Base-by-base conservation (phyloP, 164 flowering plant species). In the Amborella trichopoda region DNA sequence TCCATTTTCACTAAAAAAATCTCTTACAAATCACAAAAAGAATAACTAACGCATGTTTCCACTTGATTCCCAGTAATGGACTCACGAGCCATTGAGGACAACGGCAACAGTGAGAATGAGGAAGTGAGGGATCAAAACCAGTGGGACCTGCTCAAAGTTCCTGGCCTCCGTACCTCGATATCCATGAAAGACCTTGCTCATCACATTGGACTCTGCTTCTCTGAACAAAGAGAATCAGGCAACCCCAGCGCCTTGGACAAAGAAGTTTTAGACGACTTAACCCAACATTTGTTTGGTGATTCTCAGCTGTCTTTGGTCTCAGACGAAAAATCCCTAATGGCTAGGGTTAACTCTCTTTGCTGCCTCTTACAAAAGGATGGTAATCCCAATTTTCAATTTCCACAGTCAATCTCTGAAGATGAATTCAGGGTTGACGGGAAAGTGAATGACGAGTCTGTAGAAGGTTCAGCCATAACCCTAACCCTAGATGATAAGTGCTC, bases 291-390 rank as follows among this genome's bases (percentile, higher is more conserved):
- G 49, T 72, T 86, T 4, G 66, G 80, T 28, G 94, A 87, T 54
- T 46, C 74, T 16, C 94, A 83, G 6, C 25, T 32, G 26, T 39
- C 73, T 26, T 23, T 74, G 21, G 66, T 75, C 6, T 76, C 87
- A 26, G 91, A 85, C 41, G 94, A 83, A 65, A 62, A 77, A 28
- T 70, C 73, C 4, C 73, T 87, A 36, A 79, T 87, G 88, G 61
- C 84, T 27, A 77, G 89, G 58, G 94, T 87, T 54, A 76, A 83
- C 49, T 87, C 96, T 37, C 85, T 87, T 21, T 83, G 83, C 54
- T 77, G 81, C 59, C 78, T 87, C 34, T 55, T 87, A 47, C 90
- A 87, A 63, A 80, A 71, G 34, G 88, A 78, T 44, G 36, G 70
- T 2, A 28, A 58, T 0, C 23, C 73, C 1, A 61, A 37, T 14